A percentile compares a stretch with the other conserved stretches of the same genome.
These are phyloP conservation scores for Eucalyptus sp. DNA, from an alignment of 345 rosid genomes.

Conservation along the genomic window DNA sequence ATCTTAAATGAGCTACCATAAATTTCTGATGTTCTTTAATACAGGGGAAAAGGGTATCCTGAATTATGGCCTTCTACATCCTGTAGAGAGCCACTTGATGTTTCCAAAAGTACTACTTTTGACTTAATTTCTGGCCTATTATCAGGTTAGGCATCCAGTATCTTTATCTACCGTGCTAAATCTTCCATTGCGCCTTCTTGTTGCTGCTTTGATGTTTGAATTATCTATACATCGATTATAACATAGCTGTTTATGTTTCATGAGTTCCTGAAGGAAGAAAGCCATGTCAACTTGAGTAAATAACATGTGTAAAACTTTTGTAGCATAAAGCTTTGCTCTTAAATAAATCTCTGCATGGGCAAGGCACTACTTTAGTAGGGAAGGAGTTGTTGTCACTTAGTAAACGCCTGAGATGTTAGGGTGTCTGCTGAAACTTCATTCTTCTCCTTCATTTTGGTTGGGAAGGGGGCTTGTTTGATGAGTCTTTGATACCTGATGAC, in stretches of 20 bases:
- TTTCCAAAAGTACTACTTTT: slow-evolving; percentile 67
- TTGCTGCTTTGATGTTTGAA: neutral
- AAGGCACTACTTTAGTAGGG: neutral
- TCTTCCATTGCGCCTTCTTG: neutral
- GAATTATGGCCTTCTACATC: slow-evolving; percentile 86
- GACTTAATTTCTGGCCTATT: slow-evolving; percentile 79
- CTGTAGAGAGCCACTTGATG: slow-evolving; percentile 97
- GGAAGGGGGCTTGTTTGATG: neutral
- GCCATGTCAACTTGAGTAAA: neutral
- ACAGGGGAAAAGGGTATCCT: slow-evolving; percentile 94
- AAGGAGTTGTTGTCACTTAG: neutral
- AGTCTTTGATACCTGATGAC: neutral
- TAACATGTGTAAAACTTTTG: neutral
- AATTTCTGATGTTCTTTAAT: slow-evolving; percentile 9
- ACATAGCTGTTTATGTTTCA: neutral
- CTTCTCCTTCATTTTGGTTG: neutral
- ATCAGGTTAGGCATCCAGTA: slow-evolving; percentile 31
- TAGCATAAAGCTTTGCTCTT: neutral
- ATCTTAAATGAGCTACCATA: neutral
- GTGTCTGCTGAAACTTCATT: neutral
- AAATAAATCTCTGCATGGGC: neutral
- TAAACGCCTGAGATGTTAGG: neutral
- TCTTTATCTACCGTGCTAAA: neutral
- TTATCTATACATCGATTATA: neutral
- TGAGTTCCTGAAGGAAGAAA: neutral